Conservation (phyloP, 495 filamentous ascomycete species). For the Penicillium chermesinum region DNA sequence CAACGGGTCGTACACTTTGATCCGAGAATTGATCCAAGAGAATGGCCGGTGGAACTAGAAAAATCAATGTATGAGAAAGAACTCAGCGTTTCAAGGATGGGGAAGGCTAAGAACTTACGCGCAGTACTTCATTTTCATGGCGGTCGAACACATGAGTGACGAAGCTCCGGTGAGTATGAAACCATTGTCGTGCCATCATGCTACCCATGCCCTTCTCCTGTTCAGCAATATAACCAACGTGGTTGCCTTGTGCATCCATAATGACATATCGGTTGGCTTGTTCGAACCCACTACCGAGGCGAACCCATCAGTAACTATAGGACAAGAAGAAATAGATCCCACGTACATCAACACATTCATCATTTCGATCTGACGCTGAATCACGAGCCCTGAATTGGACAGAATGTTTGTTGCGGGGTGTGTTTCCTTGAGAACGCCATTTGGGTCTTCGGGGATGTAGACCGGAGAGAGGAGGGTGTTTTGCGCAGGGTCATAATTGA, state of each 20-base stretch:
- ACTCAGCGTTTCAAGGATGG: no score
- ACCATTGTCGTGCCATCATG: slow-evolving; percentile 57
- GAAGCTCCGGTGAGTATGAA: slow-evolving; percentile 62
- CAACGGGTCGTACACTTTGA: slow-evolving; percentile 59
- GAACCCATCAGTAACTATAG: not conserved
- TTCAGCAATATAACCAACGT: slow-evolving; percentile 66
- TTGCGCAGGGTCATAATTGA: slow-evolving; percentile 35
- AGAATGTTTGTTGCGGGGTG: slow-evolving; percentile 58
- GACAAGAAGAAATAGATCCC: not conserved
- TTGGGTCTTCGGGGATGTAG: slow-evolving; percentile 57
- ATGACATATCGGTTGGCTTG: slow-evolving; percentile 71
- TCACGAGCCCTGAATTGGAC: slow-evolving; percentile 57
- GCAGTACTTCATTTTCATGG: slow-evolving; percentile 57
- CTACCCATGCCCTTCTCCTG: slow-evolving; percentile 56
- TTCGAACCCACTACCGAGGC: slow-evolving; percentile 53
- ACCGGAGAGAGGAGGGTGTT: slow-evolving; percentile 50
- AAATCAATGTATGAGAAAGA: no score
- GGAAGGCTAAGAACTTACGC: no score
- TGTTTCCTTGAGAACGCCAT: slow-evolving; percentile 54
- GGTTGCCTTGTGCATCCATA: slow-evolving; percentile 63
- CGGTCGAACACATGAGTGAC: slow-evolving; percentile 67
- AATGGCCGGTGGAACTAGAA: slow-evolving; percentile 62
- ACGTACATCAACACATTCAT: slow-evolving; percentile 63
- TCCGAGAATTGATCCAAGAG: slow-evolving; percentile 60
- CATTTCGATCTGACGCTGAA: slow-evolving; percentile 63